A percentile compares a stretch with the other conserved stretches of the same genome.
These are phyloP conservation scores for Lactarius hengduanensis DNA, from an alignment of 768 basidiomycete genomes.

Conservation along the genomic window DNA sequence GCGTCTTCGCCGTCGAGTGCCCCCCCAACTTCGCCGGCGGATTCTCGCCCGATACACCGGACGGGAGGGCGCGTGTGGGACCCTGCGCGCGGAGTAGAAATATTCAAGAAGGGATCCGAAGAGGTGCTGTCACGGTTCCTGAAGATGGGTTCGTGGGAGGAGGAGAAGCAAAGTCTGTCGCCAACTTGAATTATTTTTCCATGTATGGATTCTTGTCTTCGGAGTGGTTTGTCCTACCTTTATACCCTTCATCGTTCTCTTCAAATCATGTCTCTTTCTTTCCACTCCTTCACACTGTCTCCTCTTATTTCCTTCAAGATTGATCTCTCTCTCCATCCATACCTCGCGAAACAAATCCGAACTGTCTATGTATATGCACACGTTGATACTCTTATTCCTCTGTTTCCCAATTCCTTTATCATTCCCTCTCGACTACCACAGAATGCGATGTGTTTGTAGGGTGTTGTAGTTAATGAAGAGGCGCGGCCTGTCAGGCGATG, in stretches of 20 bases:
- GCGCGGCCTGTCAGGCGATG: conserved; percentile 3
- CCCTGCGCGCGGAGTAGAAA: conserved; percentile 78
- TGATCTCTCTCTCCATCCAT: not conserved
- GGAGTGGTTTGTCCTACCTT: conserved; percentile 16
- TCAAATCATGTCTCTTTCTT: conserved; percentile 8
- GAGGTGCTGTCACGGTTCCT: conserved; percentile 83
- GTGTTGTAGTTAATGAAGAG: not conserved
- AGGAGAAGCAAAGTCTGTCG: conserved; percentile 38
- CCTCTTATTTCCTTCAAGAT: conserved; percentile 1
- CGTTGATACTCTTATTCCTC: not conserved
- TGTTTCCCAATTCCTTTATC: conserved; percentile 3
- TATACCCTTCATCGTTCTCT: conserved; percentile 25
- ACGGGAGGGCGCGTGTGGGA: conserved; percentile 72
- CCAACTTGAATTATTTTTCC: conserved; percentile 26
- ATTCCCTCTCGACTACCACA: conserved; percentile 10
- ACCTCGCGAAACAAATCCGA: conserved; percentile 3
- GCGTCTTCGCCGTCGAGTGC: conserved; percentile 55
- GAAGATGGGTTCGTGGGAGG: conserved; percentile 73
- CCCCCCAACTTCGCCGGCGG: conserved; percentile 46
- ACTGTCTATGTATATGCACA: conserved; percentile 13
- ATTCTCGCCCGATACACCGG: conserved; percentile 38
- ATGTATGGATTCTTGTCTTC: conserved; percentile 17
- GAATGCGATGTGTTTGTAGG: conserved; percentile 1
- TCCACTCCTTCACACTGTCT: not conserved
- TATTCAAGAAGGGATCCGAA: conserved; percentile 85